Base-by-base conservation (phyloP, 192 early-diverging fungal genomes). In the Oehlia diaphana region DNA sequence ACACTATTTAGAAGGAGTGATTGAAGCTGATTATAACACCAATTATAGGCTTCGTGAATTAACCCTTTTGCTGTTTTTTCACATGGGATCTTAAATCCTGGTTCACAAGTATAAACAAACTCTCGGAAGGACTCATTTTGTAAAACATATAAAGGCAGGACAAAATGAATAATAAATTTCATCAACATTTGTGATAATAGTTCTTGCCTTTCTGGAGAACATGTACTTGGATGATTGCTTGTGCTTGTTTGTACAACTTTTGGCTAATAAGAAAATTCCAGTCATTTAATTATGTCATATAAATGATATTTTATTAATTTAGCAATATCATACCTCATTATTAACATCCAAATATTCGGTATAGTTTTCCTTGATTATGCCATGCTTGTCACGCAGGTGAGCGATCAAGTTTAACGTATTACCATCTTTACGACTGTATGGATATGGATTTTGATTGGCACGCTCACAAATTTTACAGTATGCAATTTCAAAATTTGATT, bases 391-490 rank as follows among this genome's bases (percentile, higher is more conserved):
- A 23, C 39, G 42, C 8, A 72, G 44, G 23, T 72, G 39, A 21
- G 42, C 12, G 6, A 72, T 72, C 35, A 72, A 21, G 44, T 50
- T 72, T 72, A 44, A 47, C 23, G 70, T 72, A 9, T 50, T 72
- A 5, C 44, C 70, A 72, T 21, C 70, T 72, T 47, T 72, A 21
- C 39, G 39, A 6, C 1, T 50, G 19, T 72, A 72, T 72, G 39
- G 39, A 72, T 72, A 72, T 2, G 44, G 44, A 6, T n/a, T 44
- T 72, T 72, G 70, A n/a, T 26, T 39, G 6, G 44, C 26, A n/a
- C 39, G 8, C 42, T 47, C 42, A 72, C 70, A 72, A 47, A 72
- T 72, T 72, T 72, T 72, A 47, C 39, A 72, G 12, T 72, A 72
- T 21, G n/a, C 19, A 47, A 50, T 39, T 7, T 72, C 21, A 72